A percentile compares a stretch with the other conserved stretches of the same genome.
These are phyloP conservation scores for Poa annua DNA, from an alignment of 176 grass and related monocot genomes.

Conservation along the genomic window DNA sequence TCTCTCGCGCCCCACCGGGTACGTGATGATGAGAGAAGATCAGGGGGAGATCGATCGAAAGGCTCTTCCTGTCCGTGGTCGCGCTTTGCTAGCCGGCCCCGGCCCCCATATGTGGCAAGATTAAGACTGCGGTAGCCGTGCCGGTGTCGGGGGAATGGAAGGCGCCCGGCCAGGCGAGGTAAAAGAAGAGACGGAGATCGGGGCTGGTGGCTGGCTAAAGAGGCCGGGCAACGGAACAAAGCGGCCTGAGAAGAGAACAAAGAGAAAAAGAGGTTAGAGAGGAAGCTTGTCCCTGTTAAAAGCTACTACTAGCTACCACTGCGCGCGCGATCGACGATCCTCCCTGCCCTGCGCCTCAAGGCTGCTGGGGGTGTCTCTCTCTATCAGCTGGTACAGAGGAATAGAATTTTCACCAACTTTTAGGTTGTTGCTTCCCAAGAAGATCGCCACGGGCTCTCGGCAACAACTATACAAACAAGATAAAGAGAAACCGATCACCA, in stretches of 20 bases:
- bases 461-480: background rate
- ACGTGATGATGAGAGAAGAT: conserved; percentile 3
- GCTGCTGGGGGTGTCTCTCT: conserved; percentile 29
- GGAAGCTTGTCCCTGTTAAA: conserved; percentile 89
- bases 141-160: conserved; percentile 43
- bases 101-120: conserved; percentile 48
- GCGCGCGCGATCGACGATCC: conserved; percentile 5
- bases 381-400: conserved; percentile 54
- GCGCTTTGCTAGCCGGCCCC: conserved; percentile 35
- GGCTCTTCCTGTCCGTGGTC: conserved; percentile 2
- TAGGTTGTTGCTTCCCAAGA: conserved; percentile 29
- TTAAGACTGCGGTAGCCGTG: conserved; percentile 30
- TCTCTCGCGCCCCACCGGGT: conserved; percentile 5
- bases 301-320: conserved; percentile 33
- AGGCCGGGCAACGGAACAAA: conserved; percentile 60
- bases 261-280: conserved; percentile 61
- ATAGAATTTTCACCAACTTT: conserved; percentile 86
- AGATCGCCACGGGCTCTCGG: conserved; percentile 33
- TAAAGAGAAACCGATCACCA: conserved; percentile 25
- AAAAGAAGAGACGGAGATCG: conserved; percentile 26
- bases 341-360: background rate
- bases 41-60: background rate
- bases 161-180: background rate
- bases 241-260: conserved; percentile 61
- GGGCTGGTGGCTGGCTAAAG: conserved; percentile 29